phyloP scores from a whole-genome alignment of 805 yeast genomes.

The Crinitomyces ghanaensis region DNA sequence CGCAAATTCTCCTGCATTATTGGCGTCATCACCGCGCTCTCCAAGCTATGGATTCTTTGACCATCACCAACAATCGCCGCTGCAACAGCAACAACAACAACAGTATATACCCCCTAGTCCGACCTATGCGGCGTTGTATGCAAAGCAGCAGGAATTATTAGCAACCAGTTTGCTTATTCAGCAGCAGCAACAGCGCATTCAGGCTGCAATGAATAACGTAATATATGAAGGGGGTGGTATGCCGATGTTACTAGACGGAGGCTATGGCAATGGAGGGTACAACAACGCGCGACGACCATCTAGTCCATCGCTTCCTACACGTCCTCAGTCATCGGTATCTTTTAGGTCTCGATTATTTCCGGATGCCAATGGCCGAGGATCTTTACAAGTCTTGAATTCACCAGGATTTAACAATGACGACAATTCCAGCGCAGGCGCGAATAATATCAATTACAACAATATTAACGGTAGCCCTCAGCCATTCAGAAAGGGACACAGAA shows the following conservation, averaged over 20 bases:
- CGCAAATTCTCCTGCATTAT: constrained; percentile 4
- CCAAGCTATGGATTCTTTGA: constrained; percentile 5
- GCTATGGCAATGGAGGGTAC: neutral
- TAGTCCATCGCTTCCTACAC: constrained; percentile 16
- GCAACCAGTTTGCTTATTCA: constrained; percentile 23
- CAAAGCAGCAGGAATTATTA: constrained; percentile 25
- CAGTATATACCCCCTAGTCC: constrained; percentile 1
- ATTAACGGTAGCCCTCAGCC: constrained; percentile 2
- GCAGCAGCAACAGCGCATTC: constrained; percentile 27
- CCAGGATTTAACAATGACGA: constrained; percentile 5
- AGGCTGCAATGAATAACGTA: constrained; percentile 23
- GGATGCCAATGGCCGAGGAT: constrained; percentile 1
- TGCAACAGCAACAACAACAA: constrained; percentile 7
- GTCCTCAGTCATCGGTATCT: constrained; percentile 16
- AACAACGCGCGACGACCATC: no score
- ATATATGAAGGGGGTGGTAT: no score
- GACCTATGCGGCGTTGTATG: constrained; percentile 23
- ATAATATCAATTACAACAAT: constrained; percentile 4
- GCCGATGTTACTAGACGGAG: neutral
- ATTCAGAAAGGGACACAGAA: constrained; percentile 19
- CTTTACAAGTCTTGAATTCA: no score
- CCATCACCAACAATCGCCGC: constrained; percentile 9
- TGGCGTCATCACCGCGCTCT: constrained; percentile 2
- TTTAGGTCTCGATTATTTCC: constrained; percentile 11
- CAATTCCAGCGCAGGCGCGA: constrained; percentile 2